These are phyloP conservation scores for Rhizopogon sp. DNA, from an alignment of 768 basidiomycete genomes.

Conservation along the genomic window DNA sequence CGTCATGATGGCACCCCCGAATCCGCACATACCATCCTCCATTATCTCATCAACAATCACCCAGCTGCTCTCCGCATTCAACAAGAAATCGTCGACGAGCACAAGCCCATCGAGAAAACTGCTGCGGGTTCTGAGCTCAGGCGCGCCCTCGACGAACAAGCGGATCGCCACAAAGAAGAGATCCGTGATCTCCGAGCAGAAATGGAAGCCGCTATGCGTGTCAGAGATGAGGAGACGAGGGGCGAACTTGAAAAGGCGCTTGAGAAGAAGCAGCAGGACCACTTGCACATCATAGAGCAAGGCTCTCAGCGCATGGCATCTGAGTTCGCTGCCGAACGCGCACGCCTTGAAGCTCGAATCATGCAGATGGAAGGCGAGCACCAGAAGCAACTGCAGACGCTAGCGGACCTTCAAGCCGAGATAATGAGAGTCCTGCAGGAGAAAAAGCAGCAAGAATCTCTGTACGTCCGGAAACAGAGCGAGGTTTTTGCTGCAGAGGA, in stretches of 20 bases:
- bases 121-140: slow-evolving; percentile 48
- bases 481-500: too few species aligned
- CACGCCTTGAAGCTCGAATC: neutral
- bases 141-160: slow-evolving; percentile 44
- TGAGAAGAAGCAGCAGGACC: slow-evolving; percentile 37
- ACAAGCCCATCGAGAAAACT: slow-evolving; percentile 44
- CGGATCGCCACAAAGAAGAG: slow-evolving; percentile 41
- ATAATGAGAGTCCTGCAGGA: too few species aligned
- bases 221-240: slow-evolving; percentile 41
- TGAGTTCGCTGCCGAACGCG: neutral
- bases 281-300: slow-evolving; percentile 26
- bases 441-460: too few species aligned
- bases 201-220: slow-evolving; percentile 39
- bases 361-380: slow-evolving; percentile 4
- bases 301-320: neutral
- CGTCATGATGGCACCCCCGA: slow-evolving; percentile 36
- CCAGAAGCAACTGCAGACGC: slow-evolving; percentile 2
- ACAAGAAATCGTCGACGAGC: slow-evolving; percentile 46
- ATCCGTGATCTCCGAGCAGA: slow-evolving; percentile 41
- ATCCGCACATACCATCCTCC: slow-evolving; percentile 40
- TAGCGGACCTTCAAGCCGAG: neutral
- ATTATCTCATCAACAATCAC: slow-evolving; percentile 33
- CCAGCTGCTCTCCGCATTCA: slow-evolving; percentile 48
- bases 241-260: slow-evolving; percentile 40
- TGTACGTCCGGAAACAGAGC: too few species aligned